A percentile compares a stretch with the other conserved stretches of the same genome.
Conservation (phyloP, 305 asterid species). For the Fraxinus dipetala region DNA sequence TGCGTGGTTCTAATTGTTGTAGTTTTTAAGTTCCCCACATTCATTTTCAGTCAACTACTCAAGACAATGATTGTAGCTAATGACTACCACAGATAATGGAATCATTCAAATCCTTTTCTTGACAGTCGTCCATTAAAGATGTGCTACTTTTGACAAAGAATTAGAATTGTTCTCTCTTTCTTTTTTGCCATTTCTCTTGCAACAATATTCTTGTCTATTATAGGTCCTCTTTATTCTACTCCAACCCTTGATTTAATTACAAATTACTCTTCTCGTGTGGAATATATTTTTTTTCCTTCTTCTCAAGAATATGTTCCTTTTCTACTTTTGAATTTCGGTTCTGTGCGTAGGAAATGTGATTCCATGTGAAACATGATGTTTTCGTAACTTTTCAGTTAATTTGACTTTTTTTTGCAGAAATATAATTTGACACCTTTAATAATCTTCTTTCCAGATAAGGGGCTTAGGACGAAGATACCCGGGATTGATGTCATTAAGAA, state of each 20-base stretch:
- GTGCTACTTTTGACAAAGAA: conserved; percentile 30
- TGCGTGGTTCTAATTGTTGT: neutral
- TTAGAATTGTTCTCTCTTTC: conserved; percentile 17
- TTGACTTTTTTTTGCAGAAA: neutral
- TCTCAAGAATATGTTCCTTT: conserved; percentile 37
- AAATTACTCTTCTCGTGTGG: conserved; percentile 13
- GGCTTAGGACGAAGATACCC: conserved; percentile 67
- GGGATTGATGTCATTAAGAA: conserved; percentile 81
- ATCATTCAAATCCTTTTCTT: conserved; percentile 23
- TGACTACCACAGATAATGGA: conserved; percentile 28
- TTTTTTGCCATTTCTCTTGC: neutral
- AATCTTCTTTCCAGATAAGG: conserved; percentile 48
- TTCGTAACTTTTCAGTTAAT: conserved; percentile 18
- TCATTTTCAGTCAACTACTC: neutral
- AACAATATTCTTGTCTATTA: conserved; percentile 26
- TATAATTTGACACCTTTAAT: conserved; percentile 7
- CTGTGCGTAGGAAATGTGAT: neutral
- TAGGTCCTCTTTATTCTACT: conserved; percentile 29
- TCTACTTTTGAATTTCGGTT: neutral
- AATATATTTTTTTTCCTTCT: conserved; percentile 12
- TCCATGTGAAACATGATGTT: conserved; percentile 23
- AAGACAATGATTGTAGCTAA: neutral
- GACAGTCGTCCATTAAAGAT: conserved; percentile 35
- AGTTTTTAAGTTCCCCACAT: neutral
- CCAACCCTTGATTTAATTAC: conserved; percentile 8